A percentile compares a stretch with the other conserved stretches of the same genome.
Evolutionary conservation across 441 rosid genomes (phyloP).

Genomic region (Gossypium trilobum): DNA sequence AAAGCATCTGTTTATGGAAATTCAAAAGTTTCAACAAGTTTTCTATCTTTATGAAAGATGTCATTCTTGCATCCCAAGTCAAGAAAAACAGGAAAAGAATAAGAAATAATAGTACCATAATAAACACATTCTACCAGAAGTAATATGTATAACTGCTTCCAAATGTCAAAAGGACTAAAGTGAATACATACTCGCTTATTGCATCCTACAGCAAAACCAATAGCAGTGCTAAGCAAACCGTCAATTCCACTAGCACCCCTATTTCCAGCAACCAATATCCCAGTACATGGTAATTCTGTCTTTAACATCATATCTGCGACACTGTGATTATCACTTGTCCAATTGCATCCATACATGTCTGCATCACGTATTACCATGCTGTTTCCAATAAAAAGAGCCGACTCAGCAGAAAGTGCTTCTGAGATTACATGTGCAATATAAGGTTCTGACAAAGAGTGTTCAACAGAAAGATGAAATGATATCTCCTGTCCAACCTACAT

Average conservation of each 20-base stretch:
- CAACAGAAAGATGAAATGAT: slow-evolving; percentile 54
- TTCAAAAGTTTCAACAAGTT: not conserved
- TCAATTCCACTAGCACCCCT: slow-evolving; percentile 99
- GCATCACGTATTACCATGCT: slow-evolving; percentile 95
- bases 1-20: not conserved
- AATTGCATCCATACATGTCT: slow-evolving; percentile 75
- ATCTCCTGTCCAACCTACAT: slow-evolving; percentile 65
- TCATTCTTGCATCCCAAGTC: not conserved
- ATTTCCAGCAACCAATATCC: slow-evolving; percentile 75
- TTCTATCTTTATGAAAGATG: not conserved
- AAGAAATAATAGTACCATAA: not conserved
- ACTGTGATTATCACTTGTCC: slow-evolving; percentile 23
- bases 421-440: slow-evolving; percentile 63
- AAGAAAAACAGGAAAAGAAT: not conserved
- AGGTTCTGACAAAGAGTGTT: slow-evolving; percentile 67
- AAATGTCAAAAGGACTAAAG: slow-evolving; percentile 4
- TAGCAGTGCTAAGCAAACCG: slow-evolving; percentile 87
- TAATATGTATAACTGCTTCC: not conserved
- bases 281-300: slow-evolving; percentile 43
- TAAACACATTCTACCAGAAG: not conserved
- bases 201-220: slow-evolving; percentile 89
- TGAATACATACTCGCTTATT: slow-evolving; percentile 51
- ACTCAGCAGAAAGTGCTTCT: slow-evolving; percentile 44
- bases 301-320: slow-evolving; percentile 33
- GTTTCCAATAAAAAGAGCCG: slow-evolving; percentile 84